Base-by-base conservation (phyloP, 169 alveolate species). In the Babesia ovata region DNA sequence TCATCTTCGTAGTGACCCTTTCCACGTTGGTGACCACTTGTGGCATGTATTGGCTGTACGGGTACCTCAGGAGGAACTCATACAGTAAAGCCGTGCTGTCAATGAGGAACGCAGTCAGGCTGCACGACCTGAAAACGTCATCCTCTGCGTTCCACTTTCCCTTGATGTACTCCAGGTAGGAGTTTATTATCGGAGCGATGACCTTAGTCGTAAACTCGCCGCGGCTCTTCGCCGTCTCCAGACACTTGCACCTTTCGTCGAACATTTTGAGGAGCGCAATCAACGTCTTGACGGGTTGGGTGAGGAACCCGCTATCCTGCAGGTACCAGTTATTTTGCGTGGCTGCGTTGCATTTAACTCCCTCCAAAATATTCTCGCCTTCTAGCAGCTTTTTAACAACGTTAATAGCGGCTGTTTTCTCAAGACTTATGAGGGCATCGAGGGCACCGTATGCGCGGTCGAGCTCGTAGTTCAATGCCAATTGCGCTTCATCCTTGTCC, bases 101-200 rank as follows among this genome's bases (percentile, higher is more conserved):
- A 24, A 81, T 24, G 22, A 81, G 79, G 49, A 72, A 49, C 17
- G 83, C 75, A 24, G 88, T 67, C 2, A 73, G 21, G 50, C 77
- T 81, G 53, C 73, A 72, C 29, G 88, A 81, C 33, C 59, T 65
- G 39, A 81, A 65, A 13, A 72, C 72, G 29, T 65, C 63, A 9
- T 81, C 88, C 63, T 67, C 77, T 2, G 88, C 75, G 63, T 81
- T 81, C 88, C 88, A 81, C 26, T 44, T 81, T 12, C 50, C 60
- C 39, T 81, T 81, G 19, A 81, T 48, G 49, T 39, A 45, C 17
- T 81, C 88, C 17, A 81, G 28, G 48, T 56, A 81, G 36, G 75
- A 22, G 45, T 63, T 73, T 14, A 81, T 16, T 17, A 81, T 26
- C 28, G 88, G 88, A 22, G 60, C 84, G 9, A 73, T 63, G 33